Evolutionary conservation across 1,284 basidiomycete species (phyloP).

Genomic region (Volvariella surrecta): DNA sequence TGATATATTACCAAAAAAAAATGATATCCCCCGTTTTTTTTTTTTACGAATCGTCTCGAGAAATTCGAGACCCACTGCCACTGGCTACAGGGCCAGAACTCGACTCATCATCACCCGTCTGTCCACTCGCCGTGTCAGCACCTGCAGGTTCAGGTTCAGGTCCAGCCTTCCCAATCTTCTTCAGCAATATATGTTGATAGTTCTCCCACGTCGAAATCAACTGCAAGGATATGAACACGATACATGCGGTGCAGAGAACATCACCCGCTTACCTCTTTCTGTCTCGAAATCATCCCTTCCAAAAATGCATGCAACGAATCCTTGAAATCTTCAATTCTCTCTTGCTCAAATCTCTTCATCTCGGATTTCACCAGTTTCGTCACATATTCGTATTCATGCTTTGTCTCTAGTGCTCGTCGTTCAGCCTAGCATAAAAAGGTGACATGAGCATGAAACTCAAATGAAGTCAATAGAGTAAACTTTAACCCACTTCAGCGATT

Average conservation of each 20-base stretch:
- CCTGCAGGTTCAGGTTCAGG: too few species aligned
- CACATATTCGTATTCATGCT: conserved; percentile 83
- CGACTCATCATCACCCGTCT: too few species aligned
- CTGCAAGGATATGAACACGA: conserved; percentile 24
- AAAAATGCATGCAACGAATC: conserved; percentile 68
- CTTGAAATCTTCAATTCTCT: conserved; percentile 88
- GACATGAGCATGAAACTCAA: neutral
- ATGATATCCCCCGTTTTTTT: too few species aligned
- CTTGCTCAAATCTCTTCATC: conserved; percentile 89
- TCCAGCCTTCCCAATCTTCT: conserved; percentile 22
- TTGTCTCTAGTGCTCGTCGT: conserved; percentile 70
- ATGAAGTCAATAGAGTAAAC: conserved; percentile 6
- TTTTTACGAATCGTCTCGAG: too few species aligned
- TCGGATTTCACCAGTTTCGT: conserved; percentile 86
- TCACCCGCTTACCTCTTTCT: conserved; percentile 58
- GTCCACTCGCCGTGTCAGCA: too few species aligned
- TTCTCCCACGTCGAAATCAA: conserved; percentile 65
- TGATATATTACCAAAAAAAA: too few species aligned
- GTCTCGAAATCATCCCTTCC: conserved; percentile 74
- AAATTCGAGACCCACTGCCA: too few species aligned
- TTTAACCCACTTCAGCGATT: conserved; percentile 69
- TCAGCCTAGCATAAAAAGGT: too few species aligned
- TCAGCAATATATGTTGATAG: conserved; percentile 63
- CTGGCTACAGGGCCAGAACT: too few species aligned
- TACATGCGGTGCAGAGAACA: neutral